Base-by-base conservation (phyloP, 1,139 yeast species). In the Pichia sp. region DNA sequence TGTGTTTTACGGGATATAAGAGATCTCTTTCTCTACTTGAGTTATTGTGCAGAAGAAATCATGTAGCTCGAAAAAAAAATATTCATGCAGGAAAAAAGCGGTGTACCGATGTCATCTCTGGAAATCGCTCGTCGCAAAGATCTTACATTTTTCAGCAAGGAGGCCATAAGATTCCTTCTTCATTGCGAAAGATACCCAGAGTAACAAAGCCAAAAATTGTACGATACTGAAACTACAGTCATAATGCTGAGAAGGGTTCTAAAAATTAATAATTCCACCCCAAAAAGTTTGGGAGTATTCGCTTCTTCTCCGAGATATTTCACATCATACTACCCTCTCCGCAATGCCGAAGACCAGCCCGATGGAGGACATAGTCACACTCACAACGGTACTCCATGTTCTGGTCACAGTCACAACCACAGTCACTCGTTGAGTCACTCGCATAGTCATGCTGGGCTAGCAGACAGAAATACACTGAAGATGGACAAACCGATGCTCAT, bases 401-500 rank as follows among this genome's bases (percentile, higher is more conserved):
- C 47, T 29, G 52, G 53, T 3, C 57, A 53, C 23, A 32, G 49
- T 19, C 51, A 52, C 26, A 38, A 29, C 4, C 46, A 53, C 46
- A 53, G 52, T 15, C 57, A 58, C n/a, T n/a, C n/a, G n/a, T n/a
- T n/a, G n/a, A 19, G 23, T 32, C 31, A 45, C 11, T 36, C 40
- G 6, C 59, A 58, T 32, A 32, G 47, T n/a, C 54, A 56, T 19
- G 38, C 16, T n/a, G 47, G 43, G 7, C 38, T 16, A 10, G 5
- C 36, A 23, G 49, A 32, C 5, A 51, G 44, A n/a, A 50, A 51
- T 3, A 52, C 58, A 6, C 23, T 67, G 8, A 67, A 84, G 61
- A 77, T 77, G 4, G 86, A 82, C 47, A 82, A 85, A 57, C 96
- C 96, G 1, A 81, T 84, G 69, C 75, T 89, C 62, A 86, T 90